Percentiles rank a stretch among this genome's conserved stretches.
phyloP scores from a whole-genome alignment of 192 early-diverging fungal species.

The Umbelopsis ramanniana region DNA sequence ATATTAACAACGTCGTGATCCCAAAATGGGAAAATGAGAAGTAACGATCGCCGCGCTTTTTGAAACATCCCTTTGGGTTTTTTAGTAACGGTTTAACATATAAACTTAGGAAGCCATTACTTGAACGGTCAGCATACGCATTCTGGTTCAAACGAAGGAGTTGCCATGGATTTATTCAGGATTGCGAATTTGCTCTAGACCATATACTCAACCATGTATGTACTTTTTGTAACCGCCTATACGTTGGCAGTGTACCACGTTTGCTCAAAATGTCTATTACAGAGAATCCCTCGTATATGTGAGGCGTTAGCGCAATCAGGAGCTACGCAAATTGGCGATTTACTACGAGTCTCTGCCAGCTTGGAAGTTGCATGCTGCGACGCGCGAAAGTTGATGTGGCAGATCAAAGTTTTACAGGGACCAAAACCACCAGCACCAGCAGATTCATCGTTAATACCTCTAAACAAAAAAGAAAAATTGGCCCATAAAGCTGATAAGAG shows the following conservation, averaged over 20 bases:
- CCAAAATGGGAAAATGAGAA: conserved; percentile 3
- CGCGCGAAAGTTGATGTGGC: conserved; percentile 9
- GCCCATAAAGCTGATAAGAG: neutral
- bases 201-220: conserved; percentile 6
- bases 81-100: neutral
- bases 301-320: neutral
- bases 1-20: neutral
- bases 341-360: neutral
- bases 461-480: neutral
- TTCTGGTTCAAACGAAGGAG: conserved; percentile 16
- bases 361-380: neutral
- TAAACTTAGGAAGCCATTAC: neutral
- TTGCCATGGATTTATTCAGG: neutral
- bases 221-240: neutral
- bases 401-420: neutral
- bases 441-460: neutral
- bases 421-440: neutral
- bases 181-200: neutral
- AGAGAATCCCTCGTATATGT: conserved; percentile 10
- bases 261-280: neutral
- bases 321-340: neutral
- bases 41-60: neutral
- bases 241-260: neutral
- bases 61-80: no score
- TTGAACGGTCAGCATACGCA: neutral